Conservation (phyloP, 2,329 filamentous ascomycete genomes). For the Phoma herbarum region DNA sequence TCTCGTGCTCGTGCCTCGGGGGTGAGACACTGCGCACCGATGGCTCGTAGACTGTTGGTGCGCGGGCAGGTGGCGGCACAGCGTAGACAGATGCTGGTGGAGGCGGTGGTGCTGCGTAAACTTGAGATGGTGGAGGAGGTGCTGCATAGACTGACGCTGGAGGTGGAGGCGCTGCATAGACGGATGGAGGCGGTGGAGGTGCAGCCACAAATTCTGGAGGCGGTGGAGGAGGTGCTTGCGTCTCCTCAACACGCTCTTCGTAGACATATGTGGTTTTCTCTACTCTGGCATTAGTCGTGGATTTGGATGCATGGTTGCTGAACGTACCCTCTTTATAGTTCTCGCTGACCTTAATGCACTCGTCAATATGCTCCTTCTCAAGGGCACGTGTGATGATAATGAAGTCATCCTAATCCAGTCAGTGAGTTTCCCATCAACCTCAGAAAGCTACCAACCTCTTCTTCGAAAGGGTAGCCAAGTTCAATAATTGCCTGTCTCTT, state of each 20-base stretch:
- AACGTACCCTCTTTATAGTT: constrained; percentile 66
- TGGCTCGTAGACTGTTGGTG: constrained; percentile 41
- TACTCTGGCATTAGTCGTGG: constrained; percentile 20
- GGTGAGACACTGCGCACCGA: constrained; percentile 48
- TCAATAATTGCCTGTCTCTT: constrained; percentile 83
- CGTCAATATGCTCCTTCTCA: constrained; percentile 89
- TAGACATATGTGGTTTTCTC: constrained; percentile 51
- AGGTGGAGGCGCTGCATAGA: constrained; percentile 25
- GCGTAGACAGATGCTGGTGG: constrained; percentile 32
- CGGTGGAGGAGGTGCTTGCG: constrained; percentile 32
- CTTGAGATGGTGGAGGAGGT: constrained; percentile 14
- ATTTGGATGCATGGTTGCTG: neutral
- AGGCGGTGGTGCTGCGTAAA: constrained; percentile 26
- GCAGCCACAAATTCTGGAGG: constrained; percentile 30
- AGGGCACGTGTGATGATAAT: constrained; percentile 85
- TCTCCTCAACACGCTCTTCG: constrained; percentile 37
- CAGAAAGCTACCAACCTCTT: constrained; percentile 70
- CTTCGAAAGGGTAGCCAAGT: constrained; percentile 83
- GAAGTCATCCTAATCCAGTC: constrained; percentile 70
- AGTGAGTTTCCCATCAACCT: constrained; percentile 35
- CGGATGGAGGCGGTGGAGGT: constrained; percentile 27
- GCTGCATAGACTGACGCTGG: constrained; percentile 27
- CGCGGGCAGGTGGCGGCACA: constrained; percentile 32
- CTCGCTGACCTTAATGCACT: constrained; percentile 83
- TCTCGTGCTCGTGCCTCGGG: constrained; percentile 43